phyloP scores from a whole-genome alignment of 768 basidiomycete genomes.

The Rhodocollybia butyracea region DNA sequence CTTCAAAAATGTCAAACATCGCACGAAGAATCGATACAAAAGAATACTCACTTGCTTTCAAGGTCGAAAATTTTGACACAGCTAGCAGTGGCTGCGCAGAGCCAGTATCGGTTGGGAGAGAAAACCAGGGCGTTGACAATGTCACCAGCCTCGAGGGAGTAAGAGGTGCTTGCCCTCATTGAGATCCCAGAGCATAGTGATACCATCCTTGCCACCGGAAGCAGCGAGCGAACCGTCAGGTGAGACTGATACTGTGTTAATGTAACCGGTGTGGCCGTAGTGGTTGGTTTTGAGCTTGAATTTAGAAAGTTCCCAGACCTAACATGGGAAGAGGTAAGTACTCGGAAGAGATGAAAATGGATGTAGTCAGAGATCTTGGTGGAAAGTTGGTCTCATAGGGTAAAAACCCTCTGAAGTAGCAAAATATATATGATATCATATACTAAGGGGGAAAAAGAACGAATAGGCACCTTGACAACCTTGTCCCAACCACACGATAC shows the following conservation, averaged over 20 bases:
- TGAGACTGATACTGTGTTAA: conserved; percentile 97
- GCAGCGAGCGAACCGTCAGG: conserved; percentile 99
- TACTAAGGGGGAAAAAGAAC: conserved; percentile 17
- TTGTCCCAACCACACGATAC: conserved; percentile 99
- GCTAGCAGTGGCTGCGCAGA: conserved; percentile 96
- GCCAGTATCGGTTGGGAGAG: conserved; percentile 99
- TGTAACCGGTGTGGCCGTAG: conserved; percentile 98
- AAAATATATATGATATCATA: conserved; percentile 61
- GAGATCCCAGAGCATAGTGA: conserved; percentile 99
- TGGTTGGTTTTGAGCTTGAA: conserved; percentile 99
- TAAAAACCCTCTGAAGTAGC: conserved; percentile 79
- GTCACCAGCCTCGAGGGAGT: conserved; percentile 98
- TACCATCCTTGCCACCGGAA: conserved; percentile 98
- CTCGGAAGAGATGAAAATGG: conserved; percentile 11
- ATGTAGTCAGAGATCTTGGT: conserved; percentile 75
- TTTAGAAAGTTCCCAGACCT: conserved; percentile 99
- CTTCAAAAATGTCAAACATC: conserved; percentile 32
- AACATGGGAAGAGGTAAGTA: conserved; percentile 11
- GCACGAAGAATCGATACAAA: not conserved
- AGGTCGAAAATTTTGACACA: conserved; percentile 99
- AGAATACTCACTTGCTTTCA: conserved; percentile 86
- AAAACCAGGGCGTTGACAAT: conserved; percentile 99
- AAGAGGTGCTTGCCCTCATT: conserved; percentile 99
- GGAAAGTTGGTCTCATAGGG: conserved; percentile 78
- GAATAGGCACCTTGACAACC: conserved; percentile 88